Base-by-base conservation (phyloP, 345 rosid genomes). In the Mallotus nudiflorus region DNA sequence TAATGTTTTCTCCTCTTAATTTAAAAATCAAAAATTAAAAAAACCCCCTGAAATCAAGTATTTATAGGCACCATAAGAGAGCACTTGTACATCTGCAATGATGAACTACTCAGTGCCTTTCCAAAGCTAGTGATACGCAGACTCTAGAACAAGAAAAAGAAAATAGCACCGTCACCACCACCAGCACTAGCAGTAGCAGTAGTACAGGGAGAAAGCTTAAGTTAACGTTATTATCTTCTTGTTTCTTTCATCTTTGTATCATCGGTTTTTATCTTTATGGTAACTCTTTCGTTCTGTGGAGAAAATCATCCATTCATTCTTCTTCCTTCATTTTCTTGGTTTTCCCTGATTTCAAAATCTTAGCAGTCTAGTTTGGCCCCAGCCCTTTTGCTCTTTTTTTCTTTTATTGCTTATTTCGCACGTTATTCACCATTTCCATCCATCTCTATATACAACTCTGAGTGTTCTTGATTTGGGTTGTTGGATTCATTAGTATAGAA, bases 21-120 rank as follows among this genome's bases (percentile, higher is more conserved):
- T 33, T 2, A 33, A 33, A 33, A 33, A 33, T 3, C 3, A 33
- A 33, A 6, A 33, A 22, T 11, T 29, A 61, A 64, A 22, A 35
- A 10, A 13, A 25, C 33, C 25, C 46, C 56, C 48, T 4, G 45
- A 73, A 78, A 67, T 49, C 71, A 56, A 65, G 82, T 77, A 82
- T 80, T 61, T 78, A 85, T 70, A 69, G 73, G 55, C 69, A 57
- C 57, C 80, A 48, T 49, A n/a, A n/a, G 22, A 52, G 60, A 52
- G 50, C 28, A 12, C 67, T 46, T 27, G 49, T 29, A 9, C 2
- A 69, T 35, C 75, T 42, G 52, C 71, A 53, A 67, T 57, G 72
- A 74, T 68, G 62, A 82, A 64, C 78, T 45, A 63, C 66, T 57
- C 65, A n/a, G 70, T 52, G 50, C 71, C 65, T 31, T 25, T 16